phyloP scores from a whole-genome alignment of 768 basidiomycete species.

The Suillus lakei region DNA sequence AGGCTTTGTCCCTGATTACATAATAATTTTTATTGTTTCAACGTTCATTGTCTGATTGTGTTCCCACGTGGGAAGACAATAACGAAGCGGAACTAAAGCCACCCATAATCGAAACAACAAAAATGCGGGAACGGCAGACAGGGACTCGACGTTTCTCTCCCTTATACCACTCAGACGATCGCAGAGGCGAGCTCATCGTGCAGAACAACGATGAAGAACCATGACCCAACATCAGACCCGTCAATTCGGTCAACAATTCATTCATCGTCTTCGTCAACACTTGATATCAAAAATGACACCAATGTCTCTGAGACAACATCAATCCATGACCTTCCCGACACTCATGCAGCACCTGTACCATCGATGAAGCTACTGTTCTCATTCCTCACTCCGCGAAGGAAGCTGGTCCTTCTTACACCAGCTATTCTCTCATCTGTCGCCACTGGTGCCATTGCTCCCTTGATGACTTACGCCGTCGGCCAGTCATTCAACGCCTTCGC shows the following conservation, averaged over 20 bases:
- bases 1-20: conserved; percentile 20
- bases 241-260: conserved; percentile 23
- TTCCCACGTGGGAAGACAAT: conserved; percentile 23
- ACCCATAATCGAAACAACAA: conserved; percentile 24
- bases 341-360: conserved; percentile 45
- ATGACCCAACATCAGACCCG: conserved; percentile 26
- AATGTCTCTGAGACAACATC: conserved; percentile 17
- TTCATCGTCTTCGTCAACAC: conserved; percentile 21
- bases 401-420: conserved; percentile 62
- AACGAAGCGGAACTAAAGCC: conserved; percentile 23
- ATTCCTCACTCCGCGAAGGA: conserved; percentile 60
- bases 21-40: conserved; percentile 11
- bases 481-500: conserved; percentile 77
- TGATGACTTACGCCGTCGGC: conserved; percentile 86
- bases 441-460: conserved; percentile 76
- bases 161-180: conserved; percentile 10
- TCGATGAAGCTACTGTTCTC: conserved; percentile 71
- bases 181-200: conserved; percentile 26
- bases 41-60: conserved; percentile 28
- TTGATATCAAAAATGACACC: conserved; percentile 21
- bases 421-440: conserved; percentile 63
- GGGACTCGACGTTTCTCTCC: conserved; percentile 20
- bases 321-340: conserved; percentile 22
- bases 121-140: conserved; percentile 16
- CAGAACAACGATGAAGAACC: conserved; percentile 37